Base-by-base conservation (phyloP, 108 stramenopile genomes). In the Mayamaea pseudoterrestris region DNA sequence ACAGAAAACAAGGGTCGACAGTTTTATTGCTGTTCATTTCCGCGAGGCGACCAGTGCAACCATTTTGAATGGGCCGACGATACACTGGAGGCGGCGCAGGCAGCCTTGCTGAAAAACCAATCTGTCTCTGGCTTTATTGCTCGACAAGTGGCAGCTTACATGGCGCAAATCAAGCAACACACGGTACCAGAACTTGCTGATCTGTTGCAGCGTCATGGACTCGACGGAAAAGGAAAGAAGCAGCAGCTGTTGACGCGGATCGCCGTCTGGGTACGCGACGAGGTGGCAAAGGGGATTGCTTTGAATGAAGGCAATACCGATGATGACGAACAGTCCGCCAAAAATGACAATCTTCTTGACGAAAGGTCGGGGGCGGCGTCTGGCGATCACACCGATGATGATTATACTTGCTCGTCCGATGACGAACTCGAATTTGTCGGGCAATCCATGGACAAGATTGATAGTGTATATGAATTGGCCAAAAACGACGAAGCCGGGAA, bases 51-150 rank as follows among this genome's bases (percentile, higher is more conserved):
- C 32, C 76, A 89, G 43, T 93, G 92, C 53, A 73, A 93, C 41
- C 74, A 71, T 53, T 93, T 93, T 69, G 53, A 83, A 59, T 93
- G 92, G 92, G 75, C 69, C 6, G 87, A 90, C 36, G 92, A 93
- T 55, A 84, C 86, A 0, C 22, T 69, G 16, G 72, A 76, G 41
- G 66, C 79, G 4, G 65, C 71, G 0, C 60, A 74, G 40, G 27
- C 47, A 7, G 76, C 68, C 27, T 46, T 89, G 2, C 41, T 74
- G 7, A 63, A 80, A 36, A 82, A 84, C 40, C 56, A 74, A 7
- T 76, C 78, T 4, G 50, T 50, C 43, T 85, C 83, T 0, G 80
- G 83, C 2, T 90, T 90, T 54, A 68, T 90, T 43, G 65, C 78
- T 2, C 62, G 89, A 17, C 84, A 86, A 60, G 82, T 86, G 13